Percentiles rank a stretch among this genome's conserved stretches.
Conservation (phyloP, 2,329 filamentous ascomycete species). For the Dryadomyces quercivorus region DNA sequence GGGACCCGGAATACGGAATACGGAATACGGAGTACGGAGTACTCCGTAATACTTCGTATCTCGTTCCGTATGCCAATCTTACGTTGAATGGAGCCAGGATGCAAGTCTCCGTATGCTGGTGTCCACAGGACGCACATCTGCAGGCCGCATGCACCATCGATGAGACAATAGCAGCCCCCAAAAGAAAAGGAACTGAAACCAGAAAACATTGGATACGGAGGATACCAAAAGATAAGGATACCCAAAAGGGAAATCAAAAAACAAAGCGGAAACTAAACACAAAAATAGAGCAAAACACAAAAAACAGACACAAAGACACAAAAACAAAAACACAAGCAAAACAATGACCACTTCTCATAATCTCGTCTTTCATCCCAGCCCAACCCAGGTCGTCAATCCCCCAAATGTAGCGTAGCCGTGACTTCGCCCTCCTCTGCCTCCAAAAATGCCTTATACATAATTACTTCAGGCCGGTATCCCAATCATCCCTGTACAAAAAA, state of each 20-base stretch:
- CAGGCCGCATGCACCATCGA: too few relatives aligned
- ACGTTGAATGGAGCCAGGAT: too few relatives aligned
- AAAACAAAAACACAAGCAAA: neutral
- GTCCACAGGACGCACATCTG: too few relatives aligned
- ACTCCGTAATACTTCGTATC: too few relatives aligned
- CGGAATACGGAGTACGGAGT: too few relatives aligned
- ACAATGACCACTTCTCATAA: neutral
- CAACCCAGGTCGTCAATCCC: neutral
- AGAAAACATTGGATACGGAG: neutral
- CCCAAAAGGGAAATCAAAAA: neutral
- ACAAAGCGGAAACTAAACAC: too few relatives aligned
- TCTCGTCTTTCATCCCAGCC: neutral
- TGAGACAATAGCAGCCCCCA: too few relatives aligned
- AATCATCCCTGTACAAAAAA: constrained; percentile 1
- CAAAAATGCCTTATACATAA: neutral
- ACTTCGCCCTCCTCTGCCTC: neutral
- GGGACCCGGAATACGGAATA: too few relatives aligned
- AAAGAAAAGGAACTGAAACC: too few relatives aligned
- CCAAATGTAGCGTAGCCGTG: neutral
- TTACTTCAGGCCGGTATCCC: neutral
- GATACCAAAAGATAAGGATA: neutral
- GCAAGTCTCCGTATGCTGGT: too few relatives aligned
- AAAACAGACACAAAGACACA: neutral
- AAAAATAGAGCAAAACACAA: neutral
- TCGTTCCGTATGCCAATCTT: too few relatives aligned